Evolutionary conservation across 2,329 filamentous ascomycete species (phyloP).

Genomic region (Bipolaris oryzae): DNA sequence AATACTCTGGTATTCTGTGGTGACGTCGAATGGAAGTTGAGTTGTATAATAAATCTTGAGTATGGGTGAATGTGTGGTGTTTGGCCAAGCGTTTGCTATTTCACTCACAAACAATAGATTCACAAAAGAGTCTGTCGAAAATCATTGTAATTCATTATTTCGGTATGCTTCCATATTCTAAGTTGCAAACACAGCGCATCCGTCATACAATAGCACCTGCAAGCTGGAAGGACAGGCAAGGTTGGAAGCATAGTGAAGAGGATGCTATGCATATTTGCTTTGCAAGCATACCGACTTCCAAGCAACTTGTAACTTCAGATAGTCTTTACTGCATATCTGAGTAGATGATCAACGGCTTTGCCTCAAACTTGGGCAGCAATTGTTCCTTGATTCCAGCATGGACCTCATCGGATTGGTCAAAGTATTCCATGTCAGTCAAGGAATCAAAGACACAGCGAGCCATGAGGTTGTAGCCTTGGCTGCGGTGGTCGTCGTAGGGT

Average conservation of each 20-base stretch:
- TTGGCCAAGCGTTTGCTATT: background rate
- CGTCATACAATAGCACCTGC: background rate
- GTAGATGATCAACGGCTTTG: slow-evolving; percentile 37
- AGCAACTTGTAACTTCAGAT: background rate
- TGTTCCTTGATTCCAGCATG: slow-evolving; percentile 58
- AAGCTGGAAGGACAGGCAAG: background rate
- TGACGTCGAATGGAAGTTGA: background rate
- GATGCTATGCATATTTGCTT: background rate
- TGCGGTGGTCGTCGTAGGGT: slow-evolving; percentile 63
- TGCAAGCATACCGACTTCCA: background rate
- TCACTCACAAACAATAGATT: background rate
- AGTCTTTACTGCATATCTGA: slow-evolving; percentile 24
- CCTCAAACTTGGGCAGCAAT: slow-evolving; percentile 35
- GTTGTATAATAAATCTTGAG: background rate
- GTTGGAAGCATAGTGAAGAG: background rate
- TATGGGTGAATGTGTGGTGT: background rate
- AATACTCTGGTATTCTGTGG: too few species aligned
- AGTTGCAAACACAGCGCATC: background rate
- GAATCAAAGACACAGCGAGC: slow-evolving; percentile 68
- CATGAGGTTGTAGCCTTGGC: slow-evolving; percentile 69
- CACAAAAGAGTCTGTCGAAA: background rate
- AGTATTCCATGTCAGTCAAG: slow-evolving; percentile 72
- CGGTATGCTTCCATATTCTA: background rate
- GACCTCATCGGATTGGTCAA: slow-evolving; percentile 65
- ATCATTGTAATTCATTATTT: background rate